These are phyloP conservation scores for Guillardia theta DNA, from an alignment of 78 protist species.

Conservation along the genomic window DNA sequence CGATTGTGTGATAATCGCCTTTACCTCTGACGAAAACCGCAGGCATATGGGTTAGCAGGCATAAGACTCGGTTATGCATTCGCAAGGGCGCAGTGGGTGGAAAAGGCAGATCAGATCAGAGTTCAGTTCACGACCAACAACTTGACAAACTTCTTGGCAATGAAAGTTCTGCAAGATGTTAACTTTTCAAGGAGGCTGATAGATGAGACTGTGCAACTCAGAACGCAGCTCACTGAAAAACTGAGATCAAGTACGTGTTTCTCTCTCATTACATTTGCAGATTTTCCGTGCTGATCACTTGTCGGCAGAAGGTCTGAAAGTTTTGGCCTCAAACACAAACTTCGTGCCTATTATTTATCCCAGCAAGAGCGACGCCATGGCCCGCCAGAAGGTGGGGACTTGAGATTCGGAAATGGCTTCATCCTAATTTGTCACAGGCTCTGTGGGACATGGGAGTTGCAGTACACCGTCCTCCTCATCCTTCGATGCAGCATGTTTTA, in stretches of 20 bases:
- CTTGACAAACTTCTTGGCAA: not conserved
- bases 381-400: slow-evolving; percentile 7
- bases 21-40: no score
- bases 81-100: not conserved
- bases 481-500: not conserved
- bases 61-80: not conserved
- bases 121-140: not conserved
- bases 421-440: not conserved
- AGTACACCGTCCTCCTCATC: slow-evolving; percentile 14
- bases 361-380: not conserved
- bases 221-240: not conserved
- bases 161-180: not conserved
- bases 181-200: not conserved
- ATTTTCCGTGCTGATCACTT: no score
- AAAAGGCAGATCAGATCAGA: not conserved
- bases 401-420: not conserved
- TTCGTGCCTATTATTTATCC: not conserved
- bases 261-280: no score
- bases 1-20: no score
- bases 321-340: not conserved
- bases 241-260: no score
- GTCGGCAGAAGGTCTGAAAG: not conserved
- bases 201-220: not conserved
- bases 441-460: not conserved
- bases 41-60: not conserved